Conservation (phyloP, 2,329 filamentous ascomycete species). For the Westerdykella sp. region DNA sequence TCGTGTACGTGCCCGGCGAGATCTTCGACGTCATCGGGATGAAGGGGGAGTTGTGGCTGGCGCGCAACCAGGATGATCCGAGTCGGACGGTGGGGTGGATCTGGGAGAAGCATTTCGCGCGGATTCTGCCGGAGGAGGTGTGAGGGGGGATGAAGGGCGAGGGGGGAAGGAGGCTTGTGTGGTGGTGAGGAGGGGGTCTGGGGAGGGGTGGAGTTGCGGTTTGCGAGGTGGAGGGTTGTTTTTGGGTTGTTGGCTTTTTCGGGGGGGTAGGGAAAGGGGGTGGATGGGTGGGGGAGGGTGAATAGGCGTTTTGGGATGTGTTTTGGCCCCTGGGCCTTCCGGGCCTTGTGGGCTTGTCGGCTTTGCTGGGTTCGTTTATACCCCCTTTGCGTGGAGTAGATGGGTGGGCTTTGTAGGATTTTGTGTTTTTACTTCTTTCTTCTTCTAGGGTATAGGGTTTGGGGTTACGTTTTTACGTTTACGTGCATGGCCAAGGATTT, state of each 20-base stretch:
- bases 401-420: too few relatives aligned
- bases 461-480: too few relatives aligned
- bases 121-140: constrained; percentile 35
- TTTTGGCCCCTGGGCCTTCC: too few relatives aligned
- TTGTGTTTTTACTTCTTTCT: too few relatives aligned
- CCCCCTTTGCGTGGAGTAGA: too few relatives aligned
- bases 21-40: constrained; percentile 71
- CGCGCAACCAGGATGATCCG: constrained; percentile 90
- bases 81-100: constrained; percentile 84
- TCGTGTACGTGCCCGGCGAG: constrained; percentile 92
- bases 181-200: constrained; percentile 38
- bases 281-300: too few relatives aligned
- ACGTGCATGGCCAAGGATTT: too few relatives aligned
- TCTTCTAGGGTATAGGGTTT: too few relatives aligned
- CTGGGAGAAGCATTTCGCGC: constrained; percentile 91
- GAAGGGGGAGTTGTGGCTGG: constrained; percentile 96
- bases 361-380: background rate
- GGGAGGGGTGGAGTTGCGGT: constrained; percentile 35
- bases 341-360: background rate
- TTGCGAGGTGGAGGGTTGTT: too few relatives aligned
- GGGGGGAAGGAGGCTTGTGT: constrained; percentile 27
- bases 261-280: too few relatives aligned
- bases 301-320: too few relatives aligned
- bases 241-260: too few relatives aligned
- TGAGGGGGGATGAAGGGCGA: constrained; percentile 1